Percentiles rank a stretch among this genome's conserved stretches.
phyloP scores from a whole-genome alignment of 257 asterid species.

The Apocynum venetum region DNA sequence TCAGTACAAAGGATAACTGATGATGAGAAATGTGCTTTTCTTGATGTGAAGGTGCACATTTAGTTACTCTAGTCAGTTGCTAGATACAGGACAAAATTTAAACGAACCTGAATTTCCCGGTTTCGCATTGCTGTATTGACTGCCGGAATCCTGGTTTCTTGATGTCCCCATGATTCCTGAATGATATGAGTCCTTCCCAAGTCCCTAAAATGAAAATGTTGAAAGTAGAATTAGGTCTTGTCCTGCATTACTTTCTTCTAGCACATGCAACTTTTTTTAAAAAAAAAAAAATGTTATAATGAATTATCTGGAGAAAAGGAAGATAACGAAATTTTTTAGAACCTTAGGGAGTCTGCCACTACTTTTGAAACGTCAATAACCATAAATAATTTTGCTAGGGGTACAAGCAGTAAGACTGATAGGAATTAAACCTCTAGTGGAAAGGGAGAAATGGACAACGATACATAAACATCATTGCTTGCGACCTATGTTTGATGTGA shows the following conservation, averaged over 20 bases:
- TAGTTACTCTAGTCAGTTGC: not conserved
- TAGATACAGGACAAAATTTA: not conserved
- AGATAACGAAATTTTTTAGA: too few species aligned
- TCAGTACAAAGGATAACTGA: not conserved
- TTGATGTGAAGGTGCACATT: not conserved
- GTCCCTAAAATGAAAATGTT: constrained; percentile 32
- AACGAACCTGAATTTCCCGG: constrained; percentile 42
- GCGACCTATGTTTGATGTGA: not conserved
- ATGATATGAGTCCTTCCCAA: constrained; percentile 40
- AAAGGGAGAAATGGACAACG: not conserved
- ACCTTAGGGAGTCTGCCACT: too few species aligned
- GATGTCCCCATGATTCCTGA: constrained; percentile 23
- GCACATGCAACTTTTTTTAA: not conserved
- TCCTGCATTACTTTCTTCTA: not conserved
- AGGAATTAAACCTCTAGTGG: not conserved
- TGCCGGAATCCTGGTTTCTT: constrained; percentile 21
- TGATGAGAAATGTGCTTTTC: not conserved
- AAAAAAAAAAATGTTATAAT: too few species aligned
- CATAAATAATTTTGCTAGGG: too few species aligned
- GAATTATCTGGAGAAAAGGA: not conserved
- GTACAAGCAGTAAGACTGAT: too few species aligned
- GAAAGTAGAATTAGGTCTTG: too few species aligned
- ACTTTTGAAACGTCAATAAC: too few species aligned
- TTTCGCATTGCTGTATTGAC: constrained; percentile 19
- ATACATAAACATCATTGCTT: not conserved